These are phyloP conservation scores for Penicillium longicatenatum DNA, from an alignment of 495 filamentous ascomycete species.

Conservation along the genomic window DNA sequence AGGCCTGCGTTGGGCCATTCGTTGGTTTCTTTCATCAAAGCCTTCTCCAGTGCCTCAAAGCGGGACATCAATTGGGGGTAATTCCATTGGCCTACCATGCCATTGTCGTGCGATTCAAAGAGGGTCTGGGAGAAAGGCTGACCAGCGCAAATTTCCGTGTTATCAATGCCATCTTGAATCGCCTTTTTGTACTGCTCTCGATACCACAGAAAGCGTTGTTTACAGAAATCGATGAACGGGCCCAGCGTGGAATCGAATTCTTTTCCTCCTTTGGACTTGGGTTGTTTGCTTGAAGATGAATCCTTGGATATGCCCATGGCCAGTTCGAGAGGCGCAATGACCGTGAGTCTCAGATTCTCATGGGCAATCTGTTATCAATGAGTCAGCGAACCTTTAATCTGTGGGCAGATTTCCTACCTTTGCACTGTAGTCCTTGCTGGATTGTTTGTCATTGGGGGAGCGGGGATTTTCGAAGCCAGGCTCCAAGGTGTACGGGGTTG, in stretches of 20 bases:
- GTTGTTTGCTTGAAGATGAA: slow-evolving; percentile 20
- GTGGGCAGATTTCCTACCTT: slow-evolving; percentile 60
- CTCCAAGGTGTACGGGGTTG: slow-evolving; percentile 95
- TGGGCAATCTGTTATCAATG: slow-evolving; percentile 70
- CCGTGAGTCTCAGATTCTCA: slow-evolving; percentile 82
- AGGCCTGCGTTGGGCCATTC: slow-evolving; percentile 72
- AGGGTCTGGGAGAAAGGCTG: slow-evolving; percentile 71
- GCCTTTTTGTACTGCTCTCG: slow-evolving; percentile 79
- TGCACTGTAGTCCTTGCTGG: slow-evolving; percentile 76
- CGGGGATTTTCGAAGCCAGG: slow-evolving; percentile 82
- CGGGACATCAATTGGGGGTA: slow-evolving; percentile 74
- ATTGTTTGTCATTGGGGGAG: slow-evolving; percentile 61
- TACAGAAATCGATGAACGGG: slow-evolving; percentile 87
- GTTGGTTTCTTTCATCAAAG: slow-evolving; percentile 70
- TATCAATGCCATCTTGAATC: slow-evolving; percentile 58
- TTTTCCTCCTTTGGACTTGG: slow-evolving; percentile 24
- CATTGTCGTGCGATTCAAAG: slow-evolving; percentile 78
- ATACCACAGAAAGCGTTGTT: slow-evolving; percentile 95
- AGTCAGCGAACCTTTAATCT: not conserved
- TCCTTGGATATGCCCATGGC: slow-evolving; percentile 59
- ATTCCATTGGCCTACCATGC: slow-evolving; percentile 85
- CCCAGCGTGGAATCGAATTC: slow-evolving; percentile 53
- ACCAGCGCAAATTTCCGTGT: not conserved
- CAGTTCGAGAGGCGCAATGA: slow-evolving; percentile 82
- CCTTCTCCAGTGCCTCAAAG: slow-evolving; percentile 62